Percentiles rank a stretch among this genome's conserved stretches.
These are phyloP conservation scores for Glaciozyma martinii DNA, from an alignment of 768 basidiomycete genomes.

Conservation along the genomic window DNA sequence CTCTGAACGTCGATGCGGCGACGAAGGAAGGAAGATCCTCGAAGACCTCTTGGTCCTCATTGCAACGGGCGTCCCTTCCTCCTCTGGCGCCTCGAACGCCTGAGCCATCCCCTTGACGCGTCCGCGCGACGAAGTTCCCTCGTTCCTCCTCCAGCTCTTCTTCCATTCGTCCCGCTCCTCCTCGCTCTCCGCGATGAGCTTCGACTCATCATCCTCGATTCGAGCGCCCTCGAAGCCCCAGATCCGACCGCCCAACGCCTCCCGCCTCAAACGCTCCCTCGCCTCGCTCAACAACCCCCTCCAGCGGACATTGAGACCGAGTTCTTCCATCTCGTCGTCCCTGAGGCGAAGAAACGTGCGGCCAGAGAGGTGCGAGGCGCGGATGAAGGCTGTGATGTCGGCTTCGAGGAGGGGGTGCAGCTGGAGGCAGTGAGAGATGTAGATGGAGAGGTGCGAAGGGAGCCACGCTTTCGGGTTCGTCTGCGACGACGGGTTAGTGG, in stretches of 20 bases:
- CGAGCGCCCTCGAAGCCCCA: constrained; percentile 17
- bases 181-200: constrained; percentile 17
- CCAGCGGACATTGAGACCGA: constrained; percentile 32
- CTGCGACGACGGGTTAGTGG: background rate
- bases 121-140: constrained; percentile 5
- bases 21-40: background rate
- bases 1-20: background rate
- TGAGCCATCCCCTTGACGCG: constrained; percentile 27
- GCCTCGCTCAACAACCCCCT: constrained; percentile 12
- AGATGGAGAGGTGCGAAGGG: constrained; percentile 30
- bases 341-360: constrained; percentile 31
- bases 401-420: constrained; percentile 24
- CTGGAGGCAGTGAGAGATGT: constrained; percentile 27
- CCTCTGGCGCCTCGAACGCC: constrained; percentile 21
- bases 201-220: background rate
- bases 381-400: constrained; percentile 31
- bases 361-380: constrained; percentile 25
- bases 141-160: constrained; percentile 19
- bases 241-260: constrained; percentile 15
- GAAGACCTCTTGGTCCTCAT: background rate
- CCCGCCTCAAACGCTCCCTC: constrained; percentile 17
- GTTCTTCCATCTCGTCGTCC: constrained; percentile 26
- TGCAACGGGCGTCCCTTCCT: background rate
- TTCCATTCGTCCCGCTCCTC: constrained; percentile 31
- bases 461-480: constrained; percentile 31